Percentiles rank a stretch among this genome's conserved stretches.
These are phyloP conservation scores for Clitoria ternatea DNA, from an alignment of 306 rosid species.

Conservation along the genomic window DNA sequence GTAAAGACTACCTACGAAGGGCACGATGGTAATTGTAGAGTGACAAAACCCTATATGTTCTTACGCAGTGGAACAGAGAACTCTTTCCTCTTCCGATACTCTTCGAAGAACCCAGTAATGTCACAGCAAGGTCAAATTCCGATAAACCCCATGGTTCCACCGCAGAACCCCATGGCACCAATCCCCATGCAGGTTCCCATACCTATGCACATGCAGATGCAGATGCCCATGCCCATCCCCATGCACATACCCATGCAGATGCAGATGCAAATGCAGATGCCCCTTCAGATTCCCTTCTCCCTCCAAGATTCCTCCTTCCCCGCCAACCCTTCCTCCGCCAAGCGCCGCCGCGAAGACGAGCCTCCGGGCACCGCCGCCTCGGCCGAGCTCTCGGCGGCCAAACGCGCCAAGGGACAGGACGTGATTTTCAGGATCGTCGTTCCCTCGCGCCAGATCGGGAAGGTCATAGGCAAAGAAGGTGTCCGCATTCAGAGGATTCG, in stretches of 20 bases:
- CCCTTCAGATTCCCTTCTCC: conserved; percentile 25
- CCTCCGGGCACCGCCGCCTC: conserved; percentile 10
- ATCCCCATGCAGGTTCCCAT: conserved; percentile 21
- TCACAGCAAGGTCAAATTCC: conserved; percentile 66
- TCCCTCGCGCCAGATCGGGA: conserved; percentile 92
- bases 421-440: conserved; percentile 78
- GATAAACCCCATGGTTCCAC: conserved; percentile 40
- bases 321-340: conserved; percentile 28
- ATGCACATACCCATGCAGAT: conserved; percentile 31
- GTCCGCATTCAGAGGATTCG: conserved; percentile 87
- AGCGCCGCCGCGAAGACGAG: conserved; percentile 83
- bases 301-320: conserved; percentile 29
- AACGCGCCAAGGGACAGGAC: conserved; percentile 65
- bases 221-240: conserved; percentile 27
- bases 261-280: conserved; percentile 38
- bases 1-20: not conserved
- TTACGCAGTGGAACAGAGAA: not conserved
- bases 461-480: conserved; percentile 93
- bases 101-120: conserved; percentile 33
- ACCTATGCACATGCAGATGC: conserved; percentile 29
- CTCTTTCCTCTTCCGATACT: not conserved
- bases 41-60: conserved; percentile 31
- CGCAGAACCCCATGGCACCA: conserved; percentile 20
- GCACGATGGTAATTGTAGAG: not conserved
- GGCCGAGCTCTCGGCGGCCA: conserved; percentile 44